Evolutionary conservation across 2,329 filamentous ascomycete species (phyloP).

Genomic region (Magnaporthales sp.): DNA sequence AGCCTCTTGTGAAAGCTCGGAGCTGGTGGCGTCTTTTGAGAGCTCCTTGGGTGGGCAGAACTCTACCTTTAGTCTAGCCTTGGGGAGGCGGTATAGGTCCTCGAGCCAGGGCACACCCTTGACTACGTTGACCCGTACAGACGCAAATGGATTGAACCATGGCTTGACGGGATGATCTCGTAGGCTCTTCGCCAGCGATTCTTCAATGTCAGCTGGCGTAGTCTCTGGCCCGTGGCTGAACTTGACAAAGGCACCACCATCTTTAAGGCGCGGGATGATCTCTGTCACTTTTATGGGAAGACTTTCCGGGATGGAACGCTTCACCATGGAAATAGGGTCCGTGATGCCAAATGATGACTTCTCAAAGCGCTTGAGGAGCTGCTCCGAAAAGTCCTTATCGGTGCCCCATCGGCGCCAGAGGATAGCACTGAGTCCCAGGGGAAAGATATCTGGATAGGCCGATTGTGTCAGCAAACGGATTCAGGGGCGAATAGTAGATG

Average conservation of each 20-base stretch:
- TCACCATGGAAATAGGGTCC: slow-evolving; percentile 45
- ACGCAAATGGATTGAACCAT: slow-evolving; percentile 79
- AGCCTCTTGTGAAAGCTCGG: slow-evolving; percentile 77
- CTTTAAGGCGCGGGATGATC: slow-evolving; percentile 75
- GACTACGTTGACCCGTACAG: slow-evolving; percentile 65
- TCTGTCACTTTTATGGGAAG: slow-evolving; percentile 65
- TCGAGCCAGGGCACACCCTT: slow-evolving; percentile 88
- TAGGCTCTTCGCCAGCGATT: slow-evolving; percentile 53
- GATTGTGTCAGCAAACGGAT: not conserved
- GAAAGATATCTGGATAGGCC: slow-evolving; percentile 61
- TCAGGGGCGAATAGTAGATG: too few relatives aligned
- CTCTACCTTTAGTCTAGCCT: slow-evolving; percentile 67
- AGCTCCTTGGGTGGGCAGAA: slow-evolving; percentile 70
- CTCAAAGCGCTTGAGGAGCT: slow-evolving; percentile 42
- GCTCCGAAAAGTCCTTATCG: slow-evolving; percentile 37
- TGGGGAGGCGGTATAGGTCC: slow-evolving; percentile 78
- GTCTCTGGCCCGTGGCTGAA: slow-evolving; percentile 41
- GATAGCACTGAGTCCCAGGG: slow-evolving; percentile 55
- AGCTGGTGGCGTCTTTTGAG: slow-evolving; percentile 40
- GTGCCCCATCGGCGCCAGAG: slow-evolving; percentile 35
- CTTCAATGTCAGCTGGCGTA: slow-evolving; percentile 27
- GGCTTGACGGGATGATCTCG: slow-evolving; percentile 66
- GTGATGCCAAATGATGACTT: slow-evolving; percentile 38
- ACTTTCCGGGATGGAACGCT: slow-evolving; percentile 53
- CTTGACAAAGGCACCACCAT: slow-evolving; percentile 91